phyloP scores from a whole-genome alignment of 2,329 filamentous ascomycete genomes.

The Lasiodiplodia sp. region DNA sequence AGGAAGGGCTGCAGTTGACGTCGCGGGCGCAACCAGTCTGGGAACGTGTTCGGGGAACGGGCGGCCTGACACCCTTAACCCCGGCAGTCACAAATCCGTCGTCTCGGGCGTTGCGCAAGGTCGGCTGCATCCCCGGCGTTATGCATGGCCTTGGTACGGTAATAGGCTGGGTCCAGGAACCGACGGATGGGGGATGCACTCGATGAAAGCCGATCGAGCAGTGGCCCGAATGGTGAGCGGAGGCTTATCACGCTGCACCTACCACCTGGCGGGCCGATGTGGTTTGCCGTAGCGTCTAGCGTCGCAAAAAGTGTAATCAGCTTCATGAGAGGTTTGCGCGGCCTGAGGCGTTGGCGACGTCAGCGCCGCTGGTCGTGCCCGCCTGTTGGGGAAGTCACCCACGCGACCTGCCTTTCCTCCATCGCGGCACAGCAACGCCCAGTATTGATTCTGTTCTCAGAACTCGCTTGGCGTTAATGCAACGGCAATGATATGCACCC shows the following conservation, averaged over 20 bases:
- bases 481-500: no score
- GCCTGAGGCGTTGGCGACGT: not conserved
- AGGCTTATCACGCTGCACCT: not conserved
- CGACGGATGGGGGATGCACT: not conserved
- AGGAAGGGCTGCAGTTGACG: not conserved
- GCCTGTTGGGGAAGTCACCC: no score
- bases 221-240: not conserved
- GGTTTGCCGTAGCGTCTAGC: not conserved
- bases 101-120: not conserved
- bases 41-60: not conserved
- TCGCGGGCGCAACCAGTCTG: not conserved
- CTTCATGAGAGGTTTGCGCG: not conserved
- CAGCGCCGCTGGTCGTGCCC: not conserved
- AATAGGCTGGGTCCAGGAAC: not conserved
- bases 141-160: not conserved
- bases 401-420: no score
- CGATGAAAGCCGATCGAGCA: not conserved
- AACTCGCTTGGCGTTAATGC: no score
- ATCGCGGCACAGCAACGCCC: no score
- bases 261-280: not conserved
- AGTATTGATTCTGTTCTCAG: no score
- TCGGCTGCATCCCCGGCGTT: not conserved
- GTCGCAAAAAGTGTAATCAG: not conserved
- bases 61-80: not conserved
- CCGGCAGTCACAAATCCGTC: not conserved